Evolutionary conservation across 176 grass and related monocot genomes (phyloP).

Genomic region (Eleusine coracana): DNA sequence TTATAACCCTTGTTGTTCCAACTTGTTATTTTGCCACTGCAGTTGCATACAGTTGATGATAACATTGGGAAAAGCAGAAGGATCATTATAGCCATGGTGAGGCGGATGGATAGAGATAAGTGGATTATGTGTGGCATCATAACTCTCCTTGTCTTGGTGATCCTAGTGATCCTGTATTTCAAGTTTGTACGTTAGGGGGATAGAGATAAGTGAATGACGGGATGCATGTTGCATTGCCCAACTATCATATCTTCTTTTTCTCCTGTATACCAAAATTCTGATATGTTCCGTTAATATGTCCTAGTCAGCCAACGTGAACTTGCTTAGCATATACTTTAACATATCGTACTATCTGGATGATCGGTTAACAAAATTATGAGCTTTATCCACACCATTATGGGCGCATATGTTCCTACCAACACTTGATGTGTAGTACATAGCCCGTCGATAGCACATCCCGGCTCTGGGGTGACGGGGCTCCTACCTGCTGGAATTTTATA

Average conservation of each 20-base stretch:
- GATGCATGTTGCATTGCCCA: no score
- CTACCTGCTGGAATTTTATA: not conserved
- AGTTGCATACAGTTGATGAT: conserved; percentile 51
- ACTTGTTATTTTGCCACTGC: not conserved
- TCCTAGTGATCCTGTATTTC: conserved; percentile 81
- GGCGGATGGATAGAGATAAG: conserved; percentile 88
- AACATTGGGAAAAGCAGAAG: conserved; percentile 74
- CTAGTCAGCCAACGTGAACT: no score
- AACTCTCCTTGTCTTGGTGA: conserved; percentile 52
- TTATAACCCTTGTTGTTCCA: not conserved
- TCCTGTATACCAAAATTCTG: no score
- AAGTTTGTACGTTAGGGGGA: conserved; percentile 63
- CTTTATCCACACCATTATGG: no score
- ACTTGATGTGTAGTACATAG: not conserved
- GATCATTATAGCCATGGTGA: conserved; percentile 68
- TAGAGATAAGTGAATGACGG: no score
- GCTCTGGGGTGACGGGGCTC: not conserved
- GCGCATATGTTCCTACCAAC: no score
- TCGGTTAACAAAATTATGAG: no score
- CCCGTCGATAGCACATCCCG: conserved; percentile 40
- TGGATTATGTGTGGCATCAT: conserved; percentile 76
- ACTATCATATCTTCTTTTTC: no score
- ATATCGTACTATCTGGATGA: no score
- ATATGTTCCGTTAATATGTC: no score
- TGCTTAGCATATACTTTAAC: no score